Conservation (phyloP, 345 rosid species). For the Durio zibethinus region DNA sequence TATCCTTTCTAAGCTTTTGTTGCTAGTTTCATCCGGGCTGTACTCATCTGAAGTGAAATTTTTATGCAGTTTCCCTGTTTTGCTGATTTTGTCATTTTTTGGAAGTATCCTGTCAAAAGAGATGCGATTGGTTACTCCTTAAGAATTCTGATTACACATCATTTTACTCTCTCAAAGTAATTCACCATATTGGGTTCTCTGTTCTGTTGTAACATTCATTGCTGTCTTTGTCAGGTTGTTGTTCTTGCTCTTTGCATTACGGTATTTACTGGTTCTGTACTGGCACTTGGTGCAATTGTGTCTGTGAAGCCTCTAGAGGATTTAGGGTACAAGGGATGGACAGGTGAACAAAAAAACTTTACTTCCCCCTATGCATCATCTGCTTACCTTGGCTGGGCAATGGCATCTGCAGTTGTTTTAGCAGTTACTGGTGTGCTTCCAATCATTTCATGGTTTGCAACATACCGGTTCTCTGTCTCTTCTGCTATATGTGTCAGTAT, state of each 20-base stretch:
- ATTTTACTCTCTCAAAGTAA: not conserved
- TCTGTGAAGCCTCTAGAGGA: conserved; percentile 84
- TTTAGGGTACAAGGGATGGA: conserved; percentile 69
- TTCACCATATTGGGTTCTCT: not conserved
- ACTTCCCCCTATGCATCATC: conserved; percentile 85
- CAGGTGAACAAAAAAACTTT: conserved; percentile 55
- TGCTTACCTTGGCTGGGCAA: conserved; percentile 93
- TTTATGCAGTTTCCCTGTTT: not conserved
- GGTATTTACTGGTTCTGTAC: conserved; percentile 68
- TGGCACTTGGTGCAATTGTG: conserved; percentile 81
- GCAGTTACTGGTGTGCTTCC: conserved; percentile 91
- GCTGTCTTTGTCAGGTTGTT: conserved; percentile 50
- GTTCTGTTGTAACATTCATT: conserved; percentile 12
- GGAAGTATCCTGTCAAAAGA: not conserved
- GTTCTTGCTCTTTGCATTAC: conserved; percentile 63
- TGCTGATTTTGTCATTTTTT: not conserved
- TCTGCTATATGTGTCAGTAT: conserved; percentile 81
- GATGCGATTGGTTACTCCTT: not conserved
- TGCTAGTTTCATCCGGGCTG: not conserved
- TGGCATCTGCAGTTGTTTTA: conserved; percentile 91
- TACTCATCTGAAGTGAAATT: not conserved
- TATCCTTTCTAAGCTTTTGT: not conserved
- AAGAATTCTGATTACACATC: not conserved
- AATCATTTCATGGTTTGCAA: conserved; percentile 93
- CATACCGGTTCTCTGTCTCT: conserved; percentile 86